Base-by-base conservation (phyloP, 1,284 basidiomycete genomes). In the Moesziomyces antarcticus region DNA sequence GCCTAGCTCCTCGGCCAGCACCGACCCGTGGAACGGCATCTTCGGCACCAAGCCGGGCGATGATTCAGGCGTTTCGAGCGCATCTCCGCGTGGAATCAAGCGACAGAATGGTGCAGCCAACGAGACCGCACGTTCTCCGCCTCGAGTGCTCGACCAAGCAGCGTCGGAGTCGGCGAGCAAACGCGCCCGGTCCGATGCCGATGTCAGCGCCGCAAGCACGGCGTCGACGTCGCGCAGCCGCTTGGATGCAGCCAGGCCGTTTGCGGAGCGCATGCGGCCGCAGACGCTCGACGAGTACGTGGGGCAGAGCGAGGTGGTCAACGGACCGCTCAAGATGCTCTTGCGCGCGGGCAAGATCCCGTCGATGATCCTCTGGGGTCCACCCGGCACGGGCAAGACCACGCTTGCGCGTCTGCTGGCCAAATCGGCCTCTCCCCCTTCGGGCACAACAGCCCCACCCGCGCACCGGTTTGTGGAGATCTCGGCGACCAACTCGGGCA, bases 371-470 rank as follows among this genome's bases (percentile, higher is more conserved):
- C 67, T 83, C 1, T 83, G 81, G 81, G 79, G 80, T 14, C 82
- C 82, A 5, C 82, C 82, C 0, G 81, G 81, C 11, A 77, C 79
- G 65, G 91, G 92, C 24, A 93, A 93, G 85, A 93, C 92, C 3
- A 93, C 92, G 0, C 85, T 94, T 8, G 91, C 92, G 0, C 85
- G 91, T 60, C 83, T 93, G 9, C 83, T 93, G 4, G 91, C 92
- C 0, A 86, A 86, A 46, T 86, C 87, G 49, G 88, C 88, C 2
- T 74, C 89, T 88, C 85, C 92, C n/a, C 90, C 90, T 5, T 73
- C 59, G 3, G 18, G 40, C 1, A 50, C 71, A 5, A 14, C 21
- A 5, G 57, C 40, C 1, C 53, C 67, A 13, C 65, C 62, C 14
- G 74, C 72, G 41, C 76, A 73, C 56, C 73, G 73, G 7, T 80